Base-by-base conservation (phyloP, 768 basidiomycete genomes). In the Exsudoporus frostii region DNA sequence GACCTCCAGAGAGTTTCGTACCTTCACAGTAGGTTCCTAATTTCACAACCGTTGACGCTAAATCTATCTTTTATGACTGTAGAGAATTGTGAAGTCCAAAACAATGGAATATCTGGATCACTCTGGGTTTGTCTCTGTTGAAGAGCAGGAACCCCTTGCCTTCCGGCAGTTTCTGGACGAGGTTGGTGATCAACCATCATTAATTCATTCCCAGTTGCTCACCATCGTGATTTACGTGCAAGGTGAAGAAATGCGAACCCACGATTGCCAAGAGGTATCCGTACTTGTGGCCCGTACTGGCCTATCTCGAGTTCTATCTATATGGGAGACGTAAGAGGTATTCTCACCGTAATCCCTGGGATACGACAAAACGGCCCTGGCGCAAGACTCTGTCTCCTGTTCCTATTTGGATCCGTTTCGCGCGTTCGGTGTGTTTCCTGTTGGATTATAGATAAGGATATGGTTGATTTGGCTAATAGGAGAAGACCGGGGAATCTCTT, bases 301-400 rank as follows among this genome's bases (percentile, higher is more conserved):
- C 51, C 34, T 64, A 64, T 54, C 34, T 53, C 6, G 55, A 55
- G 11, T 22, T 53, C 15, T 54, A 65, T 34, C 25, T 64, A 1
- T 1, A 1, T 7, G 37, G 50, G 19, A 50, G 49, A 47, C 37
- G 41, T n/a, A 10, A 17, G 7, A 22, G 7, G 1, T 9, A 14
- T 22, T 1, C 0, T 29, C 13, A 1, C 13, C 5, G 7, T 5
- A 11, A 14, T 27, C 20, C 10, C 32, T 15, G 9, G 10, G 2
- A 13, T 17, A 7, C 3, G 14, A 22, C 13, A 6, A 5, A 7
- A 9, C 8, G 7, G 25, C 3, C 11, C 4, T 19, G 3, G 36
- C 9, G 1, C 8, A 13, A 13, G 22, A 7, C n/a, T n/a, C 15
- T 17, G 6, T 49, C 14, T 37, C 11, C 43, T 3, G 39, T 50